phyloP scores from a whole-genome alignment of 148 eudicot genomes.

The Rhododendron henanense region DNA sequence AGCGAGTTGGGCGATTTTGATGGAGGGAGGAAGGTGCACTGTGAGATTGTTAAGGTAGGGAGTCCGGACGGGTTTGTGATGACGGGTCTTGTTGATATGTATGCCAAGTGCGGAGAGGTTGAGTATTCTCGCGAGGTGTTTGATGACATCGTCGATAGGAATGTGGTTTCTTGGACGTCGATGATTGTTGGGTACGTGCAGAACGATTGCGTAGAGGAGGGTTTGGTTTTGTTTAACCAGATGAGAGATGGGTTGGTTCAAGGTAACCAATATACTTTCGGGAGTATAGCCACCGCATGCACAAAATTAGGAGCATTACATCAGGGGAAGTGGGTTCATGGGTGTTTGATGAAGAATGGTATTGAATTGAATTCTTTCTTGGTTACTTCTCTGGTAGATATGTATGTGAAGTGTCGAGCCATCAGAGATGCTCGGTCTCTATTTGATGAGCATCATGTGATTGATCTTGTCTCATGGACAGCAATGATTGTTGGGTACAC shows the following conservation, averaged over 20 bases:
- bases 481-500: conserved; percentile 83
- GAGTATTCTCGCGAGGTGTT: conserved; percentile 47
- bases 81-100: conserved; percentile 73
- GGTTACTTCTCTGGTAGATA: conserved; percentile 56
- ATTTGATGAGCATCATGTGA: conserved; percentile 34
- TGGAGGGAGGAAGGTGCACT: conserved; percentile 65
- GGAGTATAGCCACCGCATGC: conserved; percentile 62
- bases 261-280: conserved; percentile 63
- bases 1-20: conserved; percentile 42
- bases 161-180: conserved; percentile 85
- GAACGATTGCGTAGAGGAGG: conserved; percentile 65
- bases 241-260: conserved; percentile 67
- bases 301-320: conserved; percentile 71
- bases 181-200: conserved; percentile 84
- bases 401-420: conserved; percentile 70
- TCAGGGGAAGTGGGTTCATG: conserved; percentile 94
- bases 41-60: conserved; percentile 59
- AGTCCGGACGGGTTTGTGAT: conserved; percentile 57
- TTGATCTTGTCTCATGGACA: conserved; percentile 74
- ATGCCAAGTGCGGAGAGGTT: conserved; percentile 71
- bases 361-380: conserved; percentile 43
- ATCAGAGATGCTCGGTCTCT: conserved; percentile 54
- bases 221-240: conserved; percentile 55
- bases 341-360: conserved; percentile 59
- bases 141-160: conserved; percentile 48